phyloP scores from a whole-genome alignment of 257 asterid species.

The Voacanga thouarsii region DNA sequence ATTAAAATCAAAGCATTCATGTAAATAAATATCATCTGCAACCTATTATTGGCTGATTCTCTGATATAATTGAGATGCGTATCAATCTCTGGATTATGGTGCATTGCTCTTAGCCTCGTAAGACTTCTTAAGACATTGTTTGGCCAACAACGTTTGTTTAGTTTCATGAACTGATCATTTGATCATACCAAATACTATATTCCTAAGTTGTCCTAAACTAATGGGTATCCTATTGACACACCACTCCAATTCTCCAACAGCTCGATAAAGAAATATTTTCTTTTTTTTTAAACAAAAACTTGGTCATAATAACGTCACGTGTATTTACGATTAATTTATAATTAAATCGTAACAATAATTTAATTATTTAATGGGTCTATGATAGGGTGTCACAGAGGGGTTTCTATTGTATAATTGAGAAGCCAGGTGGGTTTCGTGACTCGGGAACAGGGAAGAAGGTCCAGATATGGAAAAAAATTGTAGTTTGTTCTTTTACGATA shows the following conservation, averaged over 20 bases:
- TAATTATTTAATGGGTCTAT: slow-evolving; percentile 4
- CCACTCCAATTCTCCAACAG: neutral
- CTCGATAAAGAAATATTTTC: slow-evolving; percentile 26
- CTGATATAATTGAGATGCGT: slow-evolving; percentile 31
- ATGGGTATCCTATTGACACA: neutral
- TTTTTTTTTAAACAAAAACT: slow-evolving; percentile 19
- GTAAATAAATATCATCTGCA: neutral
- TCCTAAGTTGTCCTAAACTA: neutral
- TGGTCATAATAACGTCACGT: slow-evolving; percentile 59
- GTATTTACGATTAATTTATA: slow-evolving; percentile 28
- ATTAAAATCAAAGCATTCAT: neutral
- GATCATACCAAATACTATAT: slow-evolving; percentile 3
- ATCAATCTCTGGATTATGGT: slow-evolving; percentile 48
- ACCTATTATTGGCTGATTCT: neutral
- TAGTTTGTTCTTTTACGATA: slow-evolving; percentile 15
- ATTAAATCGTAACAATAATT: neutral
- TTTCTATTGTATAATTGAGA: slow-evolving; percentile 5
- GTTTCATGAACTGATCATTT: slow-evolving; percentile 31
- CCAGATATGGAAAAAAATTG: slow-evolving; percentile 25
- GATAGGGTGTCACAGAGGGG: neutral
- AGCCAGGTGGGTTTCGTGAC: slow-evolving; percentile 36
- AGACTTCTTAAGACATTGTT: neutral
- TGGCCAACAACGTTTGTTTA: slow-evolving; percentile 22
- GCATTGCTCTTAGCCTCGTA: slow-evolving; percentile 47
- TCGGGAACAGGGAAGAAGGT: slow-evolving; percentile 26